Base-by-base conservation (phyloP, 2,329 filamentous ascomycete genomes). In the Lachnellula suecica region DNA sequence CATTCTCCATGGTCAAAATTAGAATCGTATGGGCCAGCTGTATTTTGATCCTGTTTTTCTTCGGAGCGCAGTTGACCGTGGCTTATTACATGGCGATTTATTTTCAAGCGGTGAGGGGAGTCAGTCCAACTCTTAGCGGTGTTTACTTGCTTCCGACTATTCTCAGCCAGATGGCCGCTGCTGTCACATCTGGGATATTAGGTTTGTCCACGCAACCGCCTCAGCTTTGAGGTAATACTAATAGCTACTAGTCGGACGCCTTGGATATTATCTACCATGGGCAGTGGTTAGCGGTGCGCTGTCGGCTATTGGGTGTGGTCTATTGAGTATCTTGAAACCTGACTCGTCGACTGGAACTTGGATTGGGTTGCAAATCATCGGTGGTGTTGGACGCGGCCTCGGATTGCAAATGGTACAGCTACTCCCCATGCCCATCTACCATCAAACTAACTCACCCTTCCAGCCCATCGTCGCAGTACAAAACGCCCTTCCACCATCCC, bases 1-100 rank as follows among this genome's bases (percentile, higher is more conserved):
- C 62, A 19, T 54, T 57, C 24, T 51, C 52, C 4, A 59, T 68
- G 44, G 20, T 67, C 8, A 48, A 49, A 8, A 52, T 63, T 22
- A 48, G 62, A 6, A 44, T 55, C 22, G 58, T 70, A 1, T 58
- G 46, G 52, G 49, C 46, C 48, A 53, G 56, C 23, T 58, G 50
- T 9, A 2, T 62, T 6, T 23, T 42, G 22, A 57, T 52, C 7
- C 43, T 47, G 10, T 61, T 59, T 41, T 54, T 55, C 17, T 52
- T 57, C 23, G 58, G 53, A 7, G 38, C 17, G 15, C 31, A 59
- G 41, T 24, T 63, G 3, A 44, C 34, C 4, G 19, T 35, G 2
- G 20, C 83, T 45, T 76, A 72, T 61, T 77, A 76, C 49, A 63
- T 78, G 7, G 73, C 77, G 2, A 68, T 78, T 51, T 79, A 75